Conservation (phyloP, 2,329 filamentous ascomycete species). For the Paracoccidioides lutzii region DNA sequence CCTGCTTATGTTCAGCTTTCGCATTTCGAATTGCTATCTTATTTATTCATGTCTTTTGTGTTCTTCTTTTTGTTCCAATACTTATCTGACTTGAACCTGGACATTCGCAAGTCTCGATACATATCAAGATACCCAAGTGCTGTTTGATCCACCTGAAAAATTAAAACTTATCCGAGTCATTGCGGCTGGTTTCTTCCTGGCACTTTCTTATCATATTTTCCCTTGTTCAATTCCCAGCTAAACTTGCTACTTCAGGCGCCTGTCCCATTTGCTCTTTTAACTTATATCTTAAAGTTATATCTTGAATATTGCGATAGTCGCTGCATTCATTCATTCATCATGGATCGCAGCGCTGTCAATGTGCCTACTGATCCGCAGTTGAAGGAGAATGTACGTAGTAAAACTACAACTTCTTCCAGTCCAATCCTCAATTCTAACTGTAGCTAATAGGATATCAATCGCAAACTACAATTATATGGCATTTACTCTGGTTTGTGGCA, state of each 20-base stretch:
- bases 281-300: not conserved
- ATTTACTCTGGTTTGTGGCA: constrained; percentile 52
- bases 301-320: not conserved
- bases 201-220: not conserved
- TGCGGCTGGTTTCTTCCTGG: too few relatives aligned
- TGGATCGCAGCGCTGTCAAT: constrained; percentile 44
- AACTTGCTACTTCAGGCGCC: not conserved
- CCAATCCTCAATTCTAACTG: not conserved
- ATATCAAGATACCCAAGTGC: not conserved
- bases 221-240: not conserved
- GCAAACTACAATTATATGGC: constrained; percentile 89
- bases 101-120: not conserved
- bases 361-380: constrained; percentile 57
- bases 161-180: not conserved
- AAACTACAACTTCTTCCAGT: not conserved
- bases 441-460: constrained; percentile 54
- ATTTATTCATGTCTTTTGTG: too few relatives aligned
- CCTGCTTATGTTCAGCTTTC: not conserved
- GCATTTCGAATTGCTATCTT: not conserved
- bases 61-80: not conserved
- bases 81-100: not conserved
- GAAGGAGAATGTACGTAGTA: constrained; percentile 52
- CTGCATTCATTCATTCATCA: constrained; percentile 12
- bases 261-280: not conserved
- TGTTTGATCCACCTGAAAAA: not conserved